A percentile compares a stretch with the other conserved stretches of the same genome.
Evolutionary conservation across 2,329 filamentous ascomycete species (phyloP).

Genomic region (Cladobotryum protrusum): DNA sequence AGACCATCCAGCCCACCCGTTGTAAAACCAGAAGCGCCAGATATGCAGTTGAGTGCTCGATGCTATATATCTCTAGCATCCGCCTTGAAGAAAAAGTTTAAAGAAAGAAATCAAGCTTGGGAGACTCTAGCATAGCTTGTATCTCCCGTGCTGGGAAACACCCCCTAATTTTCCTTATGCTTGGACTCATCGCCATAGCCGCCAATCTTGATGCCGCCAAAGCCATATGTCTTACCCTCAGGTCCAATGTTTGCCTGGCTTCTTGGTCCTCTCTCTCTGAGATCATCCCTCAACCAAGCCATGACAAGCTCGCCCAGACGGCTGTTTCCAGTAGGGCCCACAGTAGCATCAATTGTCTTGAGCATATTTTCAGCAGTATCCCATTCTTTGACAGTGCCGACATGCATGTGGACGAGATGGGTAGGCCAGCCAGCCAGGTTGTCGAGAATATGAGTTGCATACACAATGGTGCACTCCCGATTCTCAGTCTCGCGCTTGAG

Average conservation of each 20-base stretch:
- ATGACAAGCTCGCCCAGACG: constrained; percentile 82
- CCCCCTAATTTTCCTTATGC: constrained; percentile 21
- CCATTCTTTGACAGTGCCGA: constrained; percentile 84
- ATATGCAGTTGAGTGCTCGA: constrained; percentile 29
- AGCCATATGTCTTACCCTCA: constrained; percentile 59
- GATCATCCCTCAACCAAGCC: constrained; percentile 76
- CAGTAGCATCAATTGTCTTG: constrained; percentile 36
- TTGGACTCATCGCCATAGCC: constrained; percentile 53
- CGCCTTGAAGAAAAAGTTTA: constrained; percentile 2
- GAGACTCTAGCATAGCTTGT: not conserved
- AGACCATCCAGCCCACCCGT: not conserved
- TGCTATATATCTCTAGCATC: not conserved
- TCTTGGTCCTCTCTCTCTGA: constrained; percentile 71
- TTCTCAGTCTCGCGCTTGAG: constrained; percentile 79
- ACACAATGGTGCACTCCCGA: constrained; percentile 84
- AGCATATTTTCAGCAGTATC: constrained; percentile 68
- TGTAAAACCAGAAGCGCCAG: constrained; percentile 17
- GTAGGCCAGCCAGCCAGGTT: constrained; percentile 93
- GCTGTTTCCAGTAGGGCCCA: constrained; percentile 60
- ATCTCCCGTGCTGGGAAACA: not conserved
- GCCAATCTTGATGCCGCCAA: constrained; percentile 44
- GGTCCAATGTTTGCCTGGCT: constrained; percentile 48
- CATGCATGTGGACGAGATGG: constrained; percentile 90
- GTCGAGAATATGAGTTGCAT: constrained; percentile 95
- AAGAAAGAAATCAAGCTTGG: not conserved